Percentiles rank a stretch among this genome's conserved stretches.
Conservation (phyloP, 768 basidiomycete genomes). For the Austroboletus eburneus region DNA sequence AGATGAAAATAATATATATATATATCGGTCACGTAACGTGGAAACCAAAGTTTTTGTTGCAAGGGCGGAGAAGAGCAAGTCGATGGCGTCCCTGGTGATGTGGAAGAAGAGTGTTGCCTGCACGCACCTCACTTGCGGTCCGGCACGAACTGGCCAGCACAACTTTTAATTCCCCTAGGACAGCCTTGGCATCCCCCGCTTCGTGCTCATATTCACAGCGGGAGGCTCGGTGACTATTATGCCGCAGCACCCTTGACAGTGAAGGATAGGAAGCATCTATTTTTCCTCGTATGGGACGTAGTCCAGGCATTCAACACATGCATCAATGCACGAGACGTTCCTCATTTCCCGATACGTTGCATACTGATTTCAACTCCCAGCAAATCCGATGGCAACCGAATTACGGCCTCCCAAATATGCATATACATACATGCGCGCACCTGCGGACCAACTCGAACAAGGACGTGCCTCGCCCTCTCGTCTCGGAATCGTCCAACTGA, state of each 20-base stretch:
- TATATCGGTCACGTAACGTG: conserved; percentile 26
- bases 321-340: conserved; percentile 10
- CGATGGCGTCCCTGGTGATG: conserved; percentile 9
- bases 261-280: conserved; percentile 4
- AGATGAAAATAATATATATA: conserved; percentile 10
- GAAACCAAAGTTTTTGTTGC: conserved; percentile 14
- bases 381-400: conserved; percentile 7
- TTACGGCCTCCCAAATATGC: conserved; percentile 2
- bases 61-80: conserved; percentile 16
- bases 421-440: conserved; percentile 8
- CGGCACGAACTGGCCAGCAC: conserved; percentile 3
- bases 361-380: background rate
- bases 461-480: conserved; percentile 10
- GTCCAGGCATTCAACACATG: conserved; percentile 17
- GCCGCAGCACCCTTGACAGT: too few species aligned
- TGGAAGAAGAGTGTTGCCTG: conserved; percentile 7
- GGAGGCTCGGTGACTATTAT: conserved; percentile 7
- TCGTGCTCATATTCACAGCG: conserved; percentile 1
- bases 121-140: conserved; percentile 20
- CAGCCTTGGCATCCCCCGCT: conserved; percentile 15
- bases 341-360: conserved; percentile 7
- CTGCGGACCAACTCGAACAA: conserved; percentile 15
- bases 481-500: conserved; percentile 12
- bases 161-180: conserved; percentile 24
- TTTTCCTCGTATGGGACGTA: conserved; percentile 6